Evolutionary conservation across 2,329 filamentous ascomycete species (phyloP).

Genomic region (Furcasterigmium furcatum): DNA sequence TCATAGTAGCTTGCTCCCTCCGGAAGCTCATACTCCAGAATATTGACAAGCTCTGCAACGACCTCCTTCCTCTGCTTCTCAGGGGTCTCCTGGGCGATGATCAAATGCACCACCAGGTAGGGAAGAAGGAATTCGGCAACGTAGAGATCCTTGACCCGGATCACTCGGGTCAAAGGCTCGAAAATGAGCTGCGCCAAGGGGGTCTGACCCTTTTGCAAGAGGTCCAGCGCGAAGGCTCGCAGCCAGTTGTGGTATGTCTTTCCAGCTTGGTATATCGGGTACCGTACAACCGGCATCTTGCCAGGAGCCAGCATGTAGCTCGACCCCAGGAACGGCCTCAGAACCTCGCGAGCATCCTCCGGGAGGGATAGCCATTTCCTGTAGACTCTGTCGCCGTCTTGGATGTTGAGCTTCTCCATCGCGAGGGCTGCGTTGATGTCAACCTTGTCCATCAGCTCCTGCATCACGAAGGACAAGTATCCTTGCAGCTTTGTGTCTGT

Average conservation of each 20-base stretch:
- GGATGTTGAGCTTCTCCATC: constrained; percentile 31
- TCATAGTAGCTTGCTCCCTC: constrained; percentile 54
- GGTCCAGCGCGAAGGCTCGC: constrained; percentile 72
- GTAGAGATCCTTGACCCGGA: constrained; percentile 80
- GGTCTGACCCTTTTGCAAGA: constrained; percentile 75
- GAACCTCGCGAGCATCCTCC: constrained; percentile 71
- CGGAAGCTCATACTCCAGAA: constrained; percentile 62
- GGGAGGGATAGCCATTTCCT: constrained; percentile 77
- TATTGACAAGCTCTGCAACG: constrained; percentile 67
- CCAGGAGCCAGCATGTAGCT: constrained; percentile 72
- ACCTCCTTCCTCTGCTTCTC: constrained; percentile 63
- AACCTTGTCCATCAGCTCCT: constrained; percentile 78
- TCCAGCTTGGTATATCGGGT: constrained; percentile 73
- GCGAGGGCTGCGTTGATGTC: constrained; percentile 61
- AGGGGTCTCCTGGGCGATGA: constrained; percentile 64
- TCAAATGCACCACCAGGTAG: constrained; percentile 78
- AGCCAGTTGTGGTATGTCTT: constrained; percentile 80
- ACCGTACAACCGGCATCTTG: constrained; percentile 53
- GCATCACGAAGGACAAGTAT: constrained; percentile 91
- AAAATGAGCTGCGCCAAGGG: constrained; percentile 75
- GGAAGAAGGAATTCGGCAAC: constrained; percentile 88
- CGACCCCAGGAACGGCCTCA: constrained; percentile 87
- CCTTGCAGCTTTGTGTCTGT: constrained; percentile 86
- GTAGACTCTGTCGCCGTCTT: constrained; percentile 57
- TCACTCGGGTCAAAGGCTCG: constrained; percentile 74